These are phyloP conservation scores for Hypoxylon sp. DNA, from an alignment of 2,329 filamentous ascomycete species.

Conservation along the genomic window DNA sequence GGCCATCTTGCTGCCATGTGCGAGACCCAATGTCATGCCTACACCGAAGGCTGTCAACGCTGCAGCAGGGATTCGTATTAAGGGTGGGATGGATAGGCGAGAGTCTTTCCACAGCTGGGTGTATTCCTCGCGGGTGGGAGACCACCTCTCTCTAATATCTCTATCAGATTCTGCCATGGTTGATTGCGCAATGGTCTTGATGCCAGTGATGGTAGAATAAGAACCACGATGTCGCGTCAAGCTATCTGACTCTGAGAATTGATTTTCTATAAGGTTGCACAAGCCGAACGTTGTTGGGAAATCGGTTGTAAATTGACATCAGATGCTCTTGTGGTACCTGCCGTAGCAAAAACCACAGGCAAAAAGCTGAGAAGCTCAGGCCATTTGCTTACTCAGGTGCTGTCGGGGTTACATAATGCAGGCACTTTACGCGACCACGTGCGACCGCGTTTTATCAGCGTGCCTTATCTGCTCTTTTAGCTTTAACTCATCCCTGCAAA, in stretches of 20 bases:
- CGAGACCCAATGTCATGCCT: constrained; percentile 79
- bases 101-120: constrained; percentile 58
- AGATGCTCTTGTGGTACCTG: constrained; percentile 1
- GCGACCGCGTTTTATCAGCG: constrained; percentile 37
- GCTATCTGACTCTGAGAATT: background rate
- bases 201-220: background rate
- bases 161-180: constrained; percentile 41
- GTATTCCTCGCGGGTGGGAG: constrained; percentile 53
- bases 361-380: constrained; percentile 18
- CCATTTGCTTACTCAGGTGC: constrained; percentile 10
- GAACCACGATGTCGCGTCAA: background rate
- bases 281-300: background rate
- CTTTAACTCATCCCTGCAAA: constrained; percentile 24
- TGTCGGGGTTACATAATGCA: background rate
- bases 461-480: background rate
- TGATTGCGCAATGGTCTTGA: constrained; percentile 13
- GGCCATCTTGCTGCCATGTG: constrained; percentile 79
- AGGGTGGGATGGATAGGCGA: constrained; percentile 74
- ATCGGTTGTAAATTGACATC: background rate
- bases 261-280: background rate
- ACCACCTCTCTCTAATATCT: constrained; percentile 32
- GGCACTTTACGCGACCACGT: constrained; percentile 45
- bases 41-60: constrained; percentile 73
- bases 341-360: constrained; percentile 1
- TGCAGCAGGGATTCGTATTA: constrained; percentile 76